A percentile compares a stretch with the other conserved stretches of the same genome.
phyloP scores from a whole-genome alignment of 2,329 filamentous ascomycete species.

The Epicoccum sorghinum region DNA sequence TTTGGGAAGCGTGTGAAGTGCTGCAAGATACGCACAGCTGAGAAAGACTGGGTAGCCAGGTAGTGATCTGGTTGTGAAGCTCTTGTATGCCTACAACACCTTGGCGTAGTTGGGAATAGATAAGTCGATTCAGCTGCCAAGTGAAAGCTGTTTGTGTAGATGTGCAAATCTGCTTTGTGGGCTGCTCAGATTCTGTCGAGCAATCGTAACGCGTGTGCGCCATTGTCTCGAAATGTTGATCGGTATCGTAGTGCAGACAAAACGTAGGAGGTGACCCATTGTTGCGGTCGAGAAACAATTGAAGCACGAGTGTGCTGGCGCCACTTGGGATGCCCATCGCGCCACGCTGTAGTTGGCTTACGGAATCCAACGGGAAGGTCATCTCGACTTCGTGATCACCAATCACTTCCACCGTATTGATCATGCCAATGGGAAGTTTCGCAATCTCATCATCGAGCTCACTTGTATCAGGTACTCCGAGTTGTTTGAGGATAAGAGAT shows the following conservation, averaged over 20 bases:
- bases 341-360: slow-evolving; percentile 32
- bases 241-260: slow-evolving; percentile 38
- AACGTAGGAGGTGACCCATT: slow-evolving; percentile 24
- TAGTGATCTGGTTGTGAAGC: slow-evolving; percentile 21
- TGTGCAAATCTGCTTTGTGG: slow-evolving; percentile 27
- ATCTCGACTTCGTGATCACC: slow-evolving; percentile 36
- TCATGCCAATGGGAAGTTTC: slow-evolving; percentile 27
- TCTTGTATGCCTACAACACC: slow-evolving; percentile 15
- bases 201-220: slow-evolving; percentile 31
- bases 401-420: slow-evolving; percentile 33
- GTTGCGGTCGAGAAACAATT: slow-evolving; percentile 23
- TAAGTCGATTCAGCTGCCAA: slow-evolving; percentile 34
- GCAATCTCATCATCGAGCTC: slow-evolving; percentile 38
- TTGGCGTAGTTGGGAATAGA: slow-evolving; percentile 23
- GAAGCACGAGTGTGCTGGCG: slow-evolving; percentile 33
- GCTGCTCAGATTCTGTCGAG: slow-evolving; percentile 15
- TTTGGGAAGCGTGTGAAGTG: slow-evolving; percentile 17
- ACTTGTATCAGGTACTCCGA: slow-evolving; percentile 31
- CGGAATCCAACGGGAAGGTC: slow-evolving; percentile 30
- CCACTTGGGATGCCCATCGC: slow-evolving; percentile 31
- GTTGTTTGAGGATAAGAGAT: slow-evolving; percentile 26
- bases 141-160: slow-evolving; percentile 23
- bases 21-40: slow-evolving; percentile 36
- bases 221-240: slow-evolving; percentile 16
- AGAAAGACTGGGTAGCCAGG: slow-evolving; percentile 1